phyloP scores from a whole-genome alignment of 2,329 filamentous ascomycete species.

The Aspergillus clavatus region DNA sequence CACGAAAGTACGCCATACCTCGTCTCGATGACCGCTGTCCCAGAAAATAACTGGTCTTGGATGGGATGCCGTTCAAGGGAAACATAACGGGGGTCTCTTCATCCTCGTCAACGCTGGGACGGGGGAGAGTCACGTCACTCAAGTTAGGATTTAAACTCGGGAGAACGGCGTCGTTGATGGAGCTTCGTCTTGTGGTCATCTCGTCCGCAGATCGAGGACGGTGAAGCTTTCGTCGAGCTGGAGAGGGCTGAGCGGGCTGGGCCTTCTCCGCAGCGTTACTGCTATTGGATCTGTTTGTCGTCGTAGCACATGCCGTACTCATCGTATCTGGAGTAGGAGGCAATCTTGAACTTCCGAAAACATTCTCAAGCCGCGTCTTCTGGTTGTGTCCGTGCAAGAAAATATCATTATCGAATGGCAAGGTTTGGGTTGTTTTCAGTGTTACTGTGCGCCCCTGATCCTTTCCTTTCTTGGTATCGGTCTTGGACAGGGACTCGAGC shows the following conservation, averaged over 20 bases:
- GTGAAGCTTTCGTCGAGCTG: slow-evolving; percentile 18
- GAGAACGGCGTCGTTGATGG: slow-evolving; percentile 25
- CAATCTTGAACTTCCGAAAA: slow-evolving; percentile 32
- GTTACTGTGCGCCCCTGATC: slow-evolving; percentile 17
- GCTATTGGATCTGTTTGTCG: slow-evolving; percentile 30
- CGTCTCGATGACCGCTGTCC: slow-evolving; percentile 22
- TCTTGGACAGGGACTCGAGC: slow-evolving; percentile 11
- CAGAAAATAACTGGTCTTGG: slow-evolving; percentile 23
- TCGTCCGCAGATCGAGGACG: slow-evolving; percentile 34
- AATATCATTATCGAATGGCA: slow-evolving; percentile 21
- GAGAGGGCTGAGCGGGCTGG: slow-evolving; percentile 19
- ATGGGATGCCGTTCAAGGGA: slow-evolving; percentile 26
- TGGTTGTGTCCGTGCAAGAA: slow-evolving; percentile 21
- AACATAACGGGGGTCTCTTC: slow-evolving; percentile 29
- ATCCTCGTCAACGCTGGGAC: slow-evolving; percentile 14
- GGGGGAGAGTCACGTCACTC: slow-evolving; percentile 27
- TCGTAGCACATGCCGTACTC: slow-evolving; percentile 34
- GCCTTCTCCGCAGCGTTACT: slow-evolving; percentile 31
- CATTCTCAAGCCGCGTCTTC: slow-evolving; percentile 26
- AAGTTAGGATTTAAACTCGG: slow-evolving; percentile 31
- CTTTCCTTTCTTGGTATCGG: slow-evolving; percentile 16
- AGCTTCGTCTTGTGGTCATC: slow-evolving; percentile 28
- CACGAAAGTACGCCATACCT: slow-evolving; percentile 12
- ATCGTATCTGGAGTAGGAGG: slow-evolving; percentile 43
- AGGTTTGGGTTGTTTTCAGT: slow-evolving; percentile 18